Percentiles rank a stretch among this genome's conserved stretches.
Evolutionary conservation across 805 yeast species (phyloP).

Genomic region (Kluyveromyces nonfermentans): DNA sequence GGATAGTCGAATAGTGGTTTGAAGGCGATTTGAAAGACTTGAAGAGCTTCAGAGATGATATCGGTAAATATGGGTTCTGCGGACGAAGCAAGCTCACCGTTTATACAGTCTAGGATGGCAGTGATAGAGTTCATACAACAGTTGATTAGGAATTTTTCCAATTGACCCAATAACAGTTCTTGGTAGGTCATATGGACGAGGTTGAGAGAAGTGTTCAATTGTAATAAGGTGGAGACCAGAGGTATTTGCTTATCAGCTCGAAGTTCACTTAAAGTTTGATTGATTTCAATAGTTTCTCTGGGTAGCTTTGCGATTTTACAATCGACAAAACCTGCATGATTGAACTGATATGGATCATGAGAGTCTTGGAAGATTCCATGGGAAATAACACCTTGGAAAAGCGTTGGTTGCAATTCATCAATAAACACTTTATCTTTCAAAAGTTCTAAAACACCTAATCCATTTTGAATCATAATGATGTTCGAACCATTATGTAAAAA

Average conservation of each 20-base stretch:
- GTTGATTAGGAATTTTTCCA: conserved; percentile 70
- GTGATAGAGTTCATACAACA: conserved; percentile 80
- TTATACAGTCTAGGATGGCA: conserved; percentile 63
- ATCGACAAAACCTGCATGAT: conserved; percentile 67
- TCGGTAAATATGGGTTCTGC: conserved; percentile 29
- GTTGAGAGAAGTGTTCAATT: conserved; percentile 17
- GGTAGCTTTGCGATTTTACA: conserved; percentile 54
- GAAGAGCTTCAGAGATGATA: conserved; percentile 29
- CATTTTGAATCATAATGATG: conserved; percentile 74
- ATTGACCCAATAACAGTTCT: conserved; percentile 48
- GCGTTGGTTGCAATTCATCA: conserved; percentile 39
- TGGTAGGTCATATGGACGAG: conserved; percentile 33
- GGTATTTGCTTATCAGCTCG: conserved; percentile 8
- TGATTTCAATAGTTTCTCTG: conserved; percentile 16
- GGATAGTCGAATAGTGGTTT: conserved; percentile 22
- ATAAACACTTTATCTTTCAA: conserved; percentile 51
- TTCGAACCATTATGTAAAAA: conserved; percentile 45
- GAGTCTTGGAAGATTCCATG: conserved; percentile 66
- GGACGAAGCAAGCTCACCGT: conserved; percentile 61
- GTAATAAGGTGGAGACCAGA: conserved; percentile 24
- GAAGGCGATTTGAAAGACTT: conserved; percentile 23
- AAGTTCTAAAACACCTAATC: conserved; percentile 69
- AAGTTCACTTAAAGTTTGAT: conserved; percentile 14
- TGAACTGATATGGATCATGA: conserved; percentile 24
- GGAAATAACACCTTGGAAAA: conserved; percentile 69